Conservation (phyloP, 306 rosid genomes). For the Hippophae rhamnoides region DNA sequence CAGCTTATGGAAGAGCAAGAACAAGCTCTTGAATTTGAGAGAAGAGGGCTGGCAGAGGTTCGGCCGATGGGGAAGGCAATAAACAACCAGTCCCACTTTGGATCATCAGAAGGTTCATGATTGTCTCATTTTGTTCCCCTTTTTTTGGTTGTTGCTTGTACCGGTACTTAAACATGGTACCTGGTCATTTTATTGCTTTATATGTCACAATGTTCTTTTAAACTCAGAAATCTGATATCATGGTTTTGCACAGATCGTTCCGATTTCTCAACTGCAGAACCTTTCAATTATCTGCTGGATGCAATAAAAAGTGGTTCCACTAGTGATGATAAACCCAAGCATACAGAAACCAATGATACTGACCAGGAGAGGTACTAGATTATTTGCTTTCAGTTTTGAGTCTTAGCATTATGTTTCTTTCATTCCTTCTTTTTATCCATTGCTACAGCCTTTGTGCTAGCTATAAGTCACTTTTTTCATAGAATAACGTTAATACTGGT, state of each 20-base stretch:
- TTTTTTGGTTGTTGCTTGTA: not conserved
- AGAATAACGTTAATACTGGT: too few species aligned
- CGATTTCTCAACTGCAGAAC: conserved; percentile 28
- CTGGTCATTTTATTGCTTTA: not conserved
- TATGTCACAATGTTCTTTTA: not conserved
- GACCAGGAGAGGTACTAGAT: conserved; percentile 45
- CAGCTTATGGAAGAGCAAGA: conserved; percentile 46
- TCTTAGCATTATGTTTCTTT: not conserved
- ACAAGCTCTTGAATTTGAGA: conserved; percentile 35
- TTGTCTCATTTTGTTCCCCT: not conserved
- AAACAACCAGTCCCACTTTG: conserved; percentile 21
- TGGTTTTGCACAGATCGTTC: conserved; percentile 31
- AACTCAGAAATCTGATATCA: not conserved
- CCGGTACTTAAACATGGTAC: not conserved
- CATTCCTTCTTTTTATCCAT: not conserved
- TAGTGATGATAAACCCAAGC: conserved; percentile 24
- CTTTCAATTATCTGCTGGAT: conserved; percentile 25
- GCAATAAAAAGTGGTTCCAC: conserved; percentile 24
- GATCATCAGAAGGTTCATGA: conserved; percentile 34
- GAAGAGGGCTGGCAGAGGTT: conserved; percentile 36
- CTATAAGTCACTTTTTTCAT: too few species aligned
- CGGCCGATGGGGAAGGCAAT: conserved; percentile 24
- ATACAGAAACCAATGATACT: conserved; percentile 21
- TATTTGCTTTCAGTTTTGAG: not conserved
- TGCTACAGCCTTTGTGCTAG: too few species aligned